Evolutionary conservation across 441 rosid genomes (phyloP), one percentile per base, ranked within the genome.

Genomic region (Pelargonium citronellum): DNA sequence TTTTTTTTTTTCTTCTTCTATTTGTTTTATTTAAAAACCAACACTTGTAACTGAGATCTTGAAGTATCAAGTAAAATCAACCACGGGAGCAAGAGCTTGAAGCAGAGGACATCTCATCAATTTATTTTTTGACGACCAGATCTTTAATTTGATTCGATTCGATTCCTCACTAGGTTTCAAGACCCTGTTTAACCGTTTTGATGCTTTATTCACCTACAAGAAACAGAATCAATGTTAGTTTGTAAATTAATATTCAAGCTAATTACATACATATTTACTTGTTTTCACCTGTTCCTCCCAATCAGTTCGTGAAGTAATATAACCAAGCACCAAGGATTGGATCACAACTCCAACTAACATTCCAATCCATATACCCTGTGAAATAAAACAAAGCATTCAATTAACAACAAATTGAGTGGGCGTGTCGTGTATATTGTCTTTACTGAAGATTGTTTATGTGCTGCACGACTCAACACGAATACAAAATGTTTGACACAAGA

Each of bases 151-250:
- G 24, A 22, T 22, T 22, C 24, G 0, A n/a, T 62, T 15, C 12
- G 72, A 5, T 61, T 77, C 80, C 5, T 76, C 66, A 3, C 77
- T 44, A n/a, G 80, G 53, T 24, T 7, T 71, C 49, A 71, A 17
- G 27, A 67, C 79, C 34, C 63, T 75, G 37, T 78, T 63, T 0
- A 86, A 66, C n/a, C 82, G 67, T 30, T 78, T 80, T 0, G 86
- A 75, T 9, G 87, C 87, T 51, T 70, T 76, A 13, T 51, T 75
- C 37, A 83, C 85, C 89, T 83, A 7, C 1, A 67, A 53, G 3
- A 1, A 22, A 9, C 7, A 15, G 12, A 22, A 71, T 57, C 47
- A 22, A 64, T 6, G 24, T 55, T 22, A 22, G 24, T 22, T 22
- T 22, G 1, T 0, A 22, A 22, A 22, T 22, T 22, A 22, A 22